Evolutionary conservation across 1,284 basidiomycete genomes (phyloP).

Genomic region (Ceratobasidium sp.): DNA sequence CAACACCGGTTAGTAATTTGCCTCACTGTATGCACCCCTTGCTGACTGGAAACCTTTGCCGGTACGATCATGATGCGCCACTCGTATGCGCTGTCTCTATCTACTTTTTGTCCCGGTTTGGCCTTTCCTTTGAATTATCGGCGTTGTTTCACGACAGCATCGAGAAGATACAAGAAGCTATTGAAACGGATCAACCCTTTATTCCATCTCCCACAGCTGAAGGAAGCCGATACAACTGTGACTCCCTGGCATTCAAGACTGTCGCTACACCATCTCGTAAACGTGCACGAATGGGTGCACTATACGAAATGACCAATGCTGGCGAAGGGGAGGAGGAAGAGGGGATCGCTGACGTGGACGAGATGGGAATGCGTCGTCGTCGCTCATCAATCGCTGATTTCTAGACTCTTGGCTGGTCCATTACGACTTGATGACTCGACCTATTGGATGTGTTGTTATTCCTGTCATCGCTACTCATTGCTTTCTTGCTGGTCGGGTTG

Average conservation of each 20-base stretch:
- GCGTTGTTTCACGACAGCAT: neutral
- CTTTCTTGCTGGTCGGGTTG: neutral
- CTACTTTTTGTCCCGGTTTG: no score
- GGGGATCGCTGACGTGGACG: conserved; percentile 28
- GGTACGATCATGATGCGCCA: neutral
- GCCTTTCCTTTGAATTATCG: neutral
- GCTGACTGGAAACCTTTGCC: neutral
- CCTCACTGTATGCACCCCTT: neutral
- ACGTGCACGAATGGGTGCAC: conserved; percentile 20
- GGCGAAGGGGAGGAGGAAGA: conserved; percentile 16
- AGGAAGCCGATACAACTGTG: conserved; percentile 16
- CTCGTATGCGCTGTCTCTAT: neutral
- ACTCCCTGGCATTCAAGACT: conserved; percentile 18
- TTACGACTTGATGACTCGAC: neutral
- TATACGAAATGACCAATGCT: conserved; percentile 22
- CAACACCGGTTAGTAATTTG: conserved; percentile 79
- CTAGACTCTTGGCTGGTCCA: conserved; percentile 6
- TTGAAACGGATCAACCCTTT: conserved; percentile 20
- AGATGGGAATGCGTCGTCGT: conserved; percentile 30
- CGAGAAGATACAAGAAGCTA: conserved; percentile 30
- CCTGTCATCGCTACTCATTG: neutral
- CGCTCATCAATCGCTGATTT: conserved; percentile 12
- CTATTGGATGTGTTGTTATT: neutral
- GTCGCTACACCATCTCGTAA: conserved; percentile 18
- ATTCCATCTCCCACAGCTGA: conserved; percentile 20